Base-by-base conservation (phyloP, 192 early-diverging fungal species). In the Backusella mclennaniae region DNA sequence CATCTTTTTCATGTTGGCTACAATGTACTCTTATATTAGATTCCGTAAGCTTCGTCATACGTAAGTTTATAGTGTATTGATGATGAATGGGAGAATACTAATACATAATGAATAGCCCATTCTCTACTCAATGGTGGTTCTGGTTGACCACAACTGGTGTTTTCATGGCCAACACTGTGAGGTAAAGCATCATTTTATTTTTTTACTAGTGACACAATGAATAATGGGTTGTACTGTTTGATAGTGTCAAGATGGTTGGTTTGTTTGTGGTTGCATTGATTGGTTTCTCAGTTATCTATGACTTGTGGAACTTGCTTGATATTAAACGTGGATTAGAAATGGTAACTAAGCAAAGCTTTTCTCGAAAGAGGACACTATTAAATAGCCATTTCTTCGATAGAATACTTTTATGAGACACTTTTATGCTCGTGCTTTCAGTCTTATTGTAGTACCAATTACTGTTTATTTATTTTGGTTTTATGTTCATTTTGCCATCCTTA, bases 401-500 rank as follows among this genome's bases (percentile, higher is more conserved):
- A 71, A 80, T 14, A 83, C 92, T 79, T 93, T 97, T 73, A 80
- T 78, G 73, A 85, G 88, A 33, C 97, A 99, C 80, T 99, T 98
- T 83, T 82, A 85, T 56, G 94, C 96, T 23, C 92, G 97, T 23
- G 92, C 92, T n/a, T 73, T 96, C 36, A 92, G 89, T 73, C 85
- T 99, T 29, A 97, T 99, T 63, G 36, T 94, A 46, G 77, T 98
- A 12, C 97, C 97, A 39, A 73, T 93, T 38, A 21, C 79, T 17
- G 76, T 97, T 17, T 99, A 99, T 76, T 82, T 95, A n/a, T 87
- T 89, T n/a, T 96, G 93, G 87, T 99, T 99, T 82, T 95, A 92
- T 81, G 81, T 99, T 36, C 97, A 99, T 82, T 99, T 99, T 88
- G 88, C 86, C 8, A 82, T 97, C 29, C 84, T 99, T 69, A 90